Base-by-base conservation (phyloP, 495 filamentous ascomycete species). In the Neurospora discreta region DNA sequence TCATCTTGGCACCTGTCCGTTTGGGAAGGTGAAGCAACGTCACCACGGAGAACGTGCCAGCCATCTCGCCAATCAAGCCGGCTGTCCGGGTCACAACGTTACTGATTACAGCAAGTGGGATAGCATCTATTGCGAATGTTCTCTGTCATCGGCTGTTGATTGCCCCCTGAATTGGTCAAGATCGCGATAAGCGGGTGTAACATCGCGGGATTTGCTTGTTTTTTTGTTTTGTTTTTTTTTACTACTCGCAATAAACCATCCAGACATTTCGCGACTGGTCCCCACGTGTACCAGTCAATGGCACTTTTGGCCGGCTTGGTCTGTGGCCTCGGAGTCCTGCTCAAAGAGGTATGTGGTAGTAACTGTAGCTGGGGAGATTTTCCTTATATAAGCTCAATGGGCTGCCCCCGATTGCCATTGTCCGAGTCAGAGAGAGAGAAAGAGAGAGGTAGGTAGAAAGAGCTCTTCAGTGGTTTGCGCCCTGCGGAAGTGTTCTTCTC, bases 1-100 rank as follows among this genome's bases (percentile, higher is more conserved):
- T 33, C 33, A 26, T 65, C 26, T 65, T 65, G 15, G 52, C 73
- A 74, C 73, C 71, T 74, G 70, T 72, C 73, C 70, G 72, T 72
- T 74, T 70, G 67, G 73, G 73, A 43, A 74, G 73, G 73, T 74
- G 69, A 68, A 23, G 33, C 52, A 33, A 36, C 52, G 33, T 15
- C 52, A 60, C 52, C 52, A 18, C 26, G 36, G 33, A 67, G 16
- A 72, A 72, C 73, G 68, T 72, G 73, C 38, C 36, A 69, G 1
- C 39, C 71, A 72, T 74, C 70, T 68, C 20, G 18, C 52, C 52
- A 65, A 65, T 65, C 26, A 18, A 65, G 26, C 7, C 26, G 6
- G 23, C 26, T 15, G 6, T 7, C 52, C 33, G 13, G 13, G 26
- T 9, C 52, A 65, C 26, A 18, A 33, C 7, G 52, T 65, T 65